These are phyloP conservation scores for Neurospora sp. DNA, from an alignment of 495 filamentous ascomycete species.

Conservation along the genomic window DNA sequence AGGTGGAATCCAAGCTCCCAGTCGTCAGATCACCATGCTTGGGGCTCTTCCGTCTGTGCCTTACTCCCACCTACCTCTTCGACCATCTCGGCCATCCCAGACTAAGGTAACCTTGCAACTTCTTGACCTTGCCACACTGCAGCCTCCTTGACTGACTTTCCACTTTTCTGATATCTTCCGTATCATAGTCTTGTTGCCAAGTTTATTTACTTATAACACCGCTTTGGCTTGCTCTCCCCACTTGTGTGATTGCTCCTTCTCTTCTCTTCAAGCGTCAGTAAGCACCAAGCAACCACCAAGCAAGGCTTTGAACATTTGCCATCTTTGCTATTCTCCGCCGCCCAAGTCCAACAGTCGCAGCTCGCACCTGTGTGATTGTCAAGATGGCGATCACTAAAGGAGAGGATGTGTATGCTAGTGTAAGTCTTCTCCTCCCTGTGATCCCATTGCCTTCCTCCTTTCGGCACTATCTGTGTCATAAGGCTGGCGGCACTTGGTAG, in stretches of 20 bases:
- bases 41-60: neutral
- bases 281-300: neutral
- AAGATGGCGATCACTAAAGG: slow-evolving; percentile 9
- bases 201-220: neutral
- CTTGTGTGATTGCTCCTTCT: neutral
- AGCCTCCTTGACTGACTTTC: neutral
- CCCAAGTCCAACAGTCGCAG: neutral
- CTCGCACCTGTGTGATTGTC: slow-evolving; percentile 10
- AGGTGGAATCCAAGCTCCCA: neutral
- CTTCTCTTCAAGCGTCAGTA: neutral
- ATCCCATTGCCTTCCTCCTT: neutral
- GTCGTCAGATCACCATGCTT: neutral
- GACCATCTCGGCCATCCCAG: neutral
- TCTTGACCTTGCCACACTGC: neutral
- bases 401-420: slow-evolving; percentile 49
- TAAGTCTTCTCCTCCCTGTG: slow-evolving; percentile 19
- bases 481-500: neutral
- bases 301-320: neutral
- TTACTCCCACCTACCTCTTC: neutral
- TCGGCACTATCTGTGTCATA: neutral
- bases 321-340: neutral
- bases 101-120: neutral
- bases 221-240: neutral
- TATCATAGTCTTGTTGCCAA: neutral
- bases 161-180: neutral